Evolutionary conservation across 1,139 yeast genomes (phyloP), one percentile per base, ranked within the genome.

Genomic region (Nakaseomyces sp.): DNA sequence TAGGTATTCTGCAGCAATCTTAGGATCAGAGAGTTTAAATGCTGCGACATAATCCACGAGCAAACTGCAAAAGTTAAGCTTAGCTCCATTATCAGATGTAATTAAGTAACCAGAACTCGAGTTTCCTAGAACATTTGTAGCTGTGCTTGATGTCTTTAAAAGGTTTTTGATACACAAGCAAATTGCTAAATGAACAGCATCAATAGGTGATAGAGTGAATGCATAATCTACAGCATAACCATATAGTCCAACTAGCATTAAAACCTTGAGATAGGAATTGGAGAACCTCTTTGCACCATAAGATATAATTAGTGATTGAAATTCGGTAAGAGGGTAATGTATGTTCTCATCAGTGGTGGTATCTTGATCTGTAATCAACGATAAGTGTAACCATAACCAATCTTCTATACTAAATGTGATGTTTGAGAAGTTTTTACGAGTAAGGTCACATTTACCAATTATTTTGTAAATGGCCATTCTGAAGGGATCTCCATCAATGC

Each of bases 371-470:
- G 81, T 77, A 15, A 84, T 77, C 28, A 89, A 71, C 58, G 80
- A 75, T 45, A 91, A 72, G 64, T 91, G 96, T 60, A 85, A 77
- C 99, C 98, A 91, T 45, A 89, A 65, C 98, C 98, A 91, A 65
- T 91, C 98, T 63, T 91, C 98, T 43, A 89, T 77, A 47, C 94
- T 85, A 39, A 80, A 67, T 37, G 89, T 79, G 41, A 91, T 81
- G 22, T 73, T 70, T 2, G 96, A 93, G 44, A 89, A 73, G n/a
- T 78, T 73, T 58, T 85, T 86, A 55, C 81, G 77, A 4, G 63
- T 56, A 28, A 65, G 41, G 53, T 88, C 96, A 63, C 97, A 88
- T 61, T 94, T 81, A 9, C 98, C 98, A 48, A 91, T 74, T 29
- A 91, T 74, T 65, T 91, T 91, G 68, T 87, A 93, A 5, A 88